phyloP scores from a whole-genome alignment of 768 basidiomycete genomes.

The Terana coerulea region DNA sequence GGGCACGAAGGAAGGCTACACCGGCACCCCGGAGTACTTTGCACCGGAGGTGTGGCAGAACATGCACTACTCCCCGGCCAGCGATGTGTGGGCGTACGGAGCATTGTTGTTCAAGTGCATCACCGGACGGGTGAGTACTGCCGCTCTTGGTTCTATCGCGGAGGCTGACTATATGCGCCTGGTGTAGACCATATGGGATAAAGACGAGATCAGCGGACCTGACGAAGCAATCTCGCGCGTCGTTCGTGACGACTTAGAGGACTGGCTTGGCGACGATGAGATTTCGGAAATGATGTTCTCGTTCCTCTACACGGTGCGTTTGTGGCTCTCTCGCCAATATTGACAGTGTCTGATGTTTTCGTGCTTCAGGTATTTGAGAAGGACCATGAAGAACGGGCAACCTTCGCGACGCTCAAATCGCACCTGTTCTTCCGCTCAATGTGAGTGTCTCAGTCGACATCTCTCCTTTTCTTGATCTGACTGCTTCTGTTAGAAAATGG shows the following conservation, averaged over 20 bases:
- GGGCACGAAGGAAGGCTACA: neutral
- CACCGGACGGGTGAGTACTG: constrained; percentile 2
- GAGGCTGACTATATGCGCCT: too few relatives aligned
- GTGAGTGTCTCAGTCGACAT: neutral
- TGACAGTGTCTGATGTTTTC: neutral
- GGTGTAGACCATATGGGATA: too few relatives aligned
- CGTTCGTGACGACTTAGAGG: too few relatives aligned
- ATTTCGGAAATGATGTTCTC: too few relatives aligned
- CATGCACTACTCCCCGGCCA: neutral
- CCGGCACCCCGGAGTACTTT: constrained; percentile 8
- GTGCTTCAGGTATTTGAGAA: neutral
- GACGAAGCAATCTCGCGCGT: too few relatives aligned
- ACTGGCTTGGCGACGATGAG: too few relatives aligned
- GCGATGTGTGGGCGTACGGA: constrained; percentile 9
- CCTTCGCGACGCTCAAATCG: neutral
- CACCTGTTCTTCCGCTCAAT: neutral
- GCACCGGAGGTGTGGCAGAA: constrained; percentile 3
- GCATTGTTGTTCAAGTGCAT: constrained; percentile 5
- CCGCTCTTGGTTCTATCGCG: too few relatives aligned
- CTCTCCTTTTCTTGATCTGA: too few relatives aligned
- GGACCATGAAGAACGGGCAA: neutral
- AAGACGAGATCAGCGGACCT: too few relatives aligned
- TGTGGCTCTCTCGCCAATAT: neutral
- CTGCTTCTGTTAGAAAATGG: neutral
- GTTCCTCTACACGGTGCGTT: neutral